Evolutionary conservation across 2,329 filamentous ascomycete genomes (phyloP).

Genomic region (Chrysoporthe austroafricana): DNA sequence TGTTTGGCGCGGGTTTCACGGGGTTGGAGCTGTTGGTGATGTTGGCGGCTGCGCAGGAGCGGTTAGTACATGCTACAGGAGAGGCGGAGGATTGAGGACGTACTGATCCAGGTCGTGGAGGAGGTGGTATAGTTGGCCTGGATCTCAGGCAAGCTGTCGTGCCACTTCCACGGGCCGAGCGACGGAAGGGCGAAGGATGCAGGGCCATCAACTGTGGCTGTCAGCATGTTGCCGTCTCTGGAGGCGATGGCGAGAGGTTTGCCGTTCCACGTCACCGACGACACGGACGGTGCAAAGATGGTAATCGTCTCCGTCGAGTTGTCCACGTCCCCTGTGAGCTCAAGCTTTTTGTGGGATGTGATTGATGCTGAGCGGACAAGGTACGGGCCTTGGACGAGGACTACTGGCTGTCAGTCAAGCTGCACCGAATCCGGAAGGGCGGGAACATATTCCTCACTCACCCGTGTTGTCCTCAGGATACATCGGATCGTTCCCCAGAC

Average conservation of each 20-base stretch:
- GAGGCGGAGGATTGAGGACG: conserved; percentile 16
- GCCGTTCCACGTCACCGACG: conserved; percentile 57
- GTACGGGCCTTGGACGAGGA: conserved; percentile 56
- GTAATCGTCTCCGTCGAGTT: conserved; percentile 44
- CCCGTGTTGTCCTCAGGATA: conserved; percentile 50
- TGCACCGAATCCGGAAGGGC: background rate
- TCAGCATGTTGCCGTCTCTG: conserved; percentile 35
- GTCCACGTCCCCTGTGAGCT: conserved; percentile 50
- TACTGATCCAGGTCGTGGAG: conserved; percentile 48
- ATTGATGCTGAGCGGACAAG: conserved; percentile 52
- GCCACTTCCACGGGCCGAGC: conserved; percentile 50
- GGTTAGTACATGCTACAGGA: background rate
- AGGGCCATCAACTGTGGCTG: conserved; percentile 35
- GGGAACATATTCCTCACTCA: conserved; percentile 31
- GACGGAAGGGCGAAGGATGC: conserved; percentile 43
- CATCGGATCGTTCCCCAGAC: conserved; percentile 51
- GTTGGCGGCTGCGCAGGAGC: conserved; percentile 42
- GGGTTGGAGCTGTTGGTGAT: conserved; percentile 54
- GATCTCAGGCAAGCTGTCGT: conserved; percentile 54
- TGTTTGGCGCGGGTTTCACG: conserved; percentile 50
- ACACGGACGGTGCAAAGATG: conserved; percentile 52
- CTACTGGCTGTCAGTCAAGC: conserved; percentile 34
- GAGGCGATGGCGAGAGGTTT: conserved; percentile 38
- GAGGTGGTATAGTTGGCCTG: conserved; percentile 46
- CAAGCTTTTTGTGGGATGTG: conserved; percentile 38